Base-by-base conservation (phyloP, 1,284 basidiomycete species). In the Ganoderma multipileum region DNA sequence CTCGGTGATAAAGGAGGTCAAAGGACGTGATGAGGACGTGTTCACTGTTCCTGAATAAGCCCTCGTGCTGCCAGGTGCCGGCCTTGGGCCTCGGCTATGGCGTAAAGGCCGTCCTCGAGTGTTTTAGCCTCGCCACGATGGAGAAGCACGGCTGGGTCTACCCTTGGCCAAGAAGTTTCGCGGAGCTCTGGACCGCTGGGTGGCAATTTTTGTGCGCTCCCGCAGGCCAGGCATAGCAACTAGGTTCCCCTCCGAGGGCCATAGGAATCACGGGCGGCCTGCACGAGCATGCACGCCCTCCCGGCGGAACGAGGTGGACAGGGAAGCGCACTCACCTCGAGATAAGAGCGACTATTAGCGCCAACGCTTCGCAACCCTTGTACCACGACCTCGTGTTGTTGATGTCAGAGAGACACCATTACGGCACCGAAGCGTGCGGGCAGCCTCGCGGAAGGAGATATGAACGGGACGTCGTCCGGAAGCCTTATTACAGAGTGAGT, bases 371-470 rank as follows among this genome's bases (percentile, higher is more conserved):
- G 38, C 26, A 60, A 60, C 33, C 55, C 33, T 58, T 38, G 20
- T 36, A 38, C 33, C 36, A 18, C 55, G 33, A 58, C 55, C 55
- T 36, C 55, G 55, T 38, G 55, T 36, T 38, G n/a, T n/a, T 30
- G 30, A 58, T n/a, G 38, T 30, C 33, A 55, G 16, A 20, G 28
- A 36, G 36, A 60, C 36, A 26, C 18, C 14, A 66, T 66, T 61
- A 66, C 64, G 58, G 59, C 64, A 66, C 47, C 47, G 38, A 41
- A 38, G 12, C 47, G 47, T 66, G 47, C 58, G 28, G 47, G 41
- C 41, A 26, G 54, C 52, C 58, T 60, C 7, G 58, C 58, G 38
- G 41, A 57, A 44, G 26, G 63, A 63, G 52, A 57, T 38, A 64
- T 30, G 42, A 33, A 26, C n/a, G 36, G 57, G 44, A 30, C 18